Base-by-base conservation (phyloP, 1,139 yeast genomes). In the Saccharomyces hybrid region DNA sequence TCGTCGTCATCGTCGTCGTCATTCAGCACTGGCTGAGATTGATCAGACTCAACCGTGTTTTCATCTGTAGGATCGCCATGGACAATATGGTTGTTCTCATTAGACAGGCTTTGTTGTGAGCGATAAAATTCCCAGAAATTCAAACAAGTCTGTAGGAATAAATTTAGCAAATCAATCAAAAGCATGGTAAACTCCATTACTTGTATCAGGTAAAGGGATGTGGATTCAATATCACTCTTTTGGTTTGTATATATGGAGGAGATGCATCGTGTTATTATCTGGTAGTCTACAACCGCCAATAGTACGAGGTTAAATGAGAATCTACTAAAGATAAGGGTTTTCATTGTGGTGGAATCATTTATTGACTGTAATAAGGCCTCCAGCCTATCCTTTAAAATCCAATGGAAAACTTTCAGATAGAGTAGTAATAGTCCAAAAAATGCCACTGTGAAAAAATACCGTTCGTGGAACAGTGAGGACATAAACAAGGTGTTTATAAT, bases 131-230 rank as follows among this genome's bases (percentile, higher is more conserved):
- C 97, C 60, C 78, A 75, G 31, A 82, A 68, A 60, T 83, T 83
- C 57, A 88, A 70, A 2, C 73, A 56, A 54, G 80, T 75, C 47
- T 64, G 64, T 50, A 61, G 19, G 8, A 57, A 47, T 26, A 67
- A 47, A 48, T 66, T 64, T 23, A 81, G 61, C 23, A 83, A 69
- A 52, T 83, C 86, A 28, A 86, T 76, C 14, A 82, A 79, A 57
- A 85, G 75, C 52, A 87, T 73, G 4, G 88, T 84, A 68, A 86
- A 86, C 62, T 88, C 95, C 67, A 88, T 84, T 0, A 93, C 93
- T 70, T 88, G 84, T 34, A 81, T 68, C 34, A 76, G 71, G 25
- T 42, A 47, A 23, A 47, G 28, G 29, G 53, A 50, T 16, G 46
- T 51, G n/a, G 50, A 41, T 13, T 29, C 25, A 9, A 47, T 29